Evolutionary conservation across 371 early-diverging fungal species (phyloP), one percentile per base, ranked within the genome.

Genomic region (Rhizopus microsporus): DNA sequence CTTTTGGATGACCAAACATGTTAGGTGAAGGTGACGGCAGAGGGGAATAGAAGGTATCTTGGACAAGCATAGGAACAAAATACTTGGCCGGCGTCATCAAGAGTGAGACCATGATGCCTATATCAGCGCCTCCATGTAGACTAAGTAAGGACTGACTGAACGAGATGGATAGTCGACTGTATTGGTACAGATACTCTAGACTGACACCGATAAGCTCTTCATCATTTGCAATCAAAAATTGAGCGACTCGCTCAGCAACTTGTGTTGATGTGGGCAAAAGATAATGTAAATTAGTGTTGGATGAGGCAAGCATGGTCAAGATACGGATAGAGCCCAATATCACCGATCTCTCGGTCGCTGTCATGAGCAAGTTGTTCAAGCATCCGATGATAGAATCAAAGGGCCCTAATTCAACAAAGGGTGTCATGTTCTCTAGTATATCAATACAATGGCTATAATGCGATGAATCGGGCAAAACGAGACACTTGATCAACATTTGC

Each of bases 181-280:
- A 88, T 59, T 86, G 84, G 55, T 89, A 90, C 1, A 90, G 67
- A 55, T 85, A 88, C 54, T 93, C 93, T 50, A 89, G 60, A n/a
- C 83, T 78, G 0, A 81, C 69, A 30, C 81, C 86, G 5, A 87
- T 81, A 34, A 92, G 43, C 47, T 88, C 90, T 42, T 91, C 93
- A 52, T 92, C 91, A 45, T 78, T 73, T 9, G 75, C 70, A 16
- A 90, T 65, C 44, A 93, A 53, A 33, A 90, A 71, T 55, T 87
- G 81, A 10, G 84, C 72, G 34, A 88, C 64, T 30, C 89, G 77
- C 5, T 70, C 72, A 3, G 63, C 62, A 7, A 62, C 64, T 40
- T 65, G 64, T 29, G 47, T 57, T 4, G 65, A 60, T 9, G 67
- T 65, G 2, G 68, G 66, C 17, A 69, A 34, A 3, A 69, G 32